Evolutionary conservation across 805 yeast genomes (phyloP), one percentile per base, ranked within the genome.

Genomic region (Saccharomycopsis babjevae): DNA sequence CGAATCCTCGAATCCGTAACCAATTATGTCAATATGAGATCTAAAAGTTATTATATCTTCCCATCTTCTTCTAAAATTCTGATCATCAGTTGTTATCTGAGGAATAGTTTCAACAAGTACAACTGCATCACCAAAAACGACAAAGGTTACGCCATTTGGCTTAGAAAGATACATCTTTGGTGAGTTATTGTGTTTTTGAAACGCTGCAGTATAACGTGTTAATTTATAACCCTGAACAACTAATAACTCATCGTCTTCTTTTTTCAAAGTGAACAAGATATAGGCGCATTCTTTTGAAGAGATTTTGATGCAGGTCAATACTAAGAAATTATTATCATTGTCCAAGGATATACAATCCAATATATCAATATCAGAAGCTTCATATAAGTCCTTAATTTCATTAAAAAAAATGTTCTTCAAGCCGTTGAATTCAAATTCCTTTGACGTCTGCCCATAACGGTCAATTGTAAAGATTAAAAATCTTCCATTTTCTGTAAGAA

Each of bases 21-120:
- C 91, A 40, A 86, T 72, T 20, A 89, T 74, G 0, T 76, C 69
- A 5, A 84, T 77, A 18, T 78, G 76, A 0, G 76, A 62, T 62
- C 82, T 83, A 65, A 92, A 79, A 5, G 78, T 73, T 13, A 92
- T 76, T 13, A 82, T 75, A 69, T 93, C 97, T 71, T 91, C 96
- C 97, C 97, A 92, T 66, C 85, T 79, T 61, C 75, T 74, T 61
- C 71, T 72, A 64, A 70, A 69, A 39, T 68, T 66, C 52, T 73
- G 69, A 58, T 72, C 73, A 22, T 72, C 67, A 13, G 76, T 69
- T 22, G 77, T 20, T 13, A 30, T 57, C n/a, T 46, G 52, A 10
- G 52, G 25, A 36, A 77, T 25, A 10, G 43, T 59, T 66, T 88
- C 96, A 1, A 88, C 78, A 59, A 92, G 67, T 1, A 88, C 83